These are phyloP conservation scores for Phytophthora colocasiae DNA, from an alignment of 352 stramenopile genomes.

Conservation along the genomic window DNA sequence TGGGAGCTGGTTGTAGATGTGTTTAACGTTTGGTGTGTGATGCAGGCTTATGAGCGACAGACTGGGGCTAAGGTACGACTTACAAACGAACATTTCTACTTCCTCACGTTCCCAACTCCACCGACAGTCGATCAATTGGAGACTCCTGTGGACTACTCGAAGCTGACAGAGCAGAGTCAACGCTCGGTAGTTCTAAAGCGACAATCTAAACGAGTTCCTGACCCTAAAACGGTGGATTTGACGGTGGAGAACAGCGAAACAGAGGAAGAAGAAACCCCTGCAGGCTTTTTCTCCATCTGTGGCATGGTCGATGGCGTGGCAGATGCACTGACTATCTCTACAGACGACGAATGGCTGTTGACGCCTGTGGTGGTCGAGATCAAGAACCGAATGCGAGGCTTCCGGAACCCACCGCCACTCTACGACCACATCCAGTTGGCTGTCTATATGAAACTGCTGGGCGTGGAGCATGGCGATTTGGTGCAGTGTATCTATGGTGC, in stretches of 20 bases:
- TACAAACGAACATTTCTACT: conserved; percentile 77
- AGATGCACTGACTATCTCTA: conserved; percentile 59
- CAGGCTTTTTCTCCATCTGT: conserved; percentile 73
- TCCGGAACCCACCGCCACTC: conserved; percentile 64
- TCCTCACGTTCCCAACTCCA: conserved; percentile 59
- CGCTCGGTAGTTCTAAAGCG: conserved; percentile 19
- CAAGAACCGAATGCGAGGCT: conserved; percentile 77
- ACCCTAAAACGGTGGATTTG: conserved; percentile 8
- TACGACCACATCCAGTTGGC: conserved; percentile 83
- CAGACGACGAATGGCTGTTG: conserved; percentile 68
- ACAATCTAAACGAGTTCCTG: conserved; percentile 3
- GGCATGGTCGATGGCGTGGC: conserved; percentile 84
- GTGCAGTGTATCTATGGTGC: conserved; percentile 72
- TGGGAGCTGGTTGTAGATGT: background rate
- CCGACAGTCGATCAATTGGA: background rate
- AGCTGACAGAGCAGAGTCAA: conserved; percentile 35
- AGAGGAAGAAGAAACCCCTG: background rate
- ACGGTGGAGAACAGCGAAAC: background rate
- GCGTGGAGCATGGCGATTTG: conserved; percentile 62
- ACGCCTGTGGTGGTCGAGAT: conserved; percentile 75
- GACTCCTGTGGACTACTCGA: conserved; percentile 31
- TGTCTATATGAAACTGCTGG: conserved; percentile 87
- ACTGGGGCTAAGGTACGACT: conserved; percentile 62
- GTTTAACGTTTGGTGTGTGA: background rate
- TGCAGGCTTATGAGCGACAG: conserved; percentile 65